Evolutionary conservation across 1,139 yeast genomes (phyloP).

Genomic region (Kluyveromyces sp.): DNA sequence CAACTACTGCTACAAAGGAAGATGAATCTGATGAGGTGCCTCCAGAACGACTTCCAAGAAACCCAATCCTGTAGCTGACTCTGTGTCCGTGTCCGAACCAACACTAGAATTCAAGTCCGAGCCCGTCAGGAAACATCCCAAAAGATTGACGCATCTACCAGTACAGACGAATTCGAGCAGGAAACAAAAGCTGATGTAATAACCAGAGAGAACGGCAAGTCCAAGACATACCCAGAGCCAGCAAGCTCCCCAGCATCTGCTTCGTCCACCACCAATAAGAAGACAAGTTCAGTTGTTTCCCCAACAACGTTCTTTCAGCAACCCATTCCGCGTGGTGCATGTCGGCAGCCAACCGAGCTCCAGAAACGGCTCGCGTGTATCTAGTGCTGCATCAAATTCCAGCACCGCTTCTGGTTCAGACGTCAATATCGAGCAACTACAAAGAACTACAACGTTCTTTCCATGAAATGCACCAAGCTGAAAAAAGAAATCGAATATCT

Average conservation of each 20-base stretch:
- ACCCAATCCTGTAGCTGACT: not conserved
- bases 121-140: not conserved
- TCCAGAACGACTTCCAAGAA: not conserved
- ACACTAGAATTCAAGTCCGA: no score
- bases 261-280: no score
- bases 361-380: slow-evolving; percentile 9
- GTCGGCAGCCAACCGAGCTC: slow-evolving; percentile 14
- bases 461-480: slow-evolving; percentile 29
- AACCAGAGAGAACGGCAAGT: slow-evolving; percentile 1
- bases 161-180: slow-evolving; percentile 4
- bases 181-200: slow-evolving; percentile 1
- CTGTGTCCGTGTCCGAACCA: not conserved
- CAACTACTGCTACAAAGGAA: not conserved
- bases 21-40: not conserved
- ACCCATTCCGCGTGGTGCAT: slow-evolving; percentile 30
- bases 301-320: slow-evolving; percentile 7
- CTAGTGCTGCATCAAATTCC: not conserved
- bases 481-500: slow-evolving; percentile 33
- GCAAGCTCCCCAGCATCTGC: not conserved
- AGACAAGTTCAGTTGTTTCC: no score
- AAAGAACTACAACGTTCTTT: slow-evolving; percentile 13
- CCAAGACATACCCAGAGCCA: slow-evolving; percentile 3
- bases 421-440: slow-evolving; percentile 15
- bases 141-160: slow-evolving; percentile 3
- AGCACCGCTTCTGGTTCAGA: slow-evolving; percentile 3